phyloP scores from a whole-genome alignment of 495 filamentous ascomycete species.

The Pyronema omphalodes region DNA sequence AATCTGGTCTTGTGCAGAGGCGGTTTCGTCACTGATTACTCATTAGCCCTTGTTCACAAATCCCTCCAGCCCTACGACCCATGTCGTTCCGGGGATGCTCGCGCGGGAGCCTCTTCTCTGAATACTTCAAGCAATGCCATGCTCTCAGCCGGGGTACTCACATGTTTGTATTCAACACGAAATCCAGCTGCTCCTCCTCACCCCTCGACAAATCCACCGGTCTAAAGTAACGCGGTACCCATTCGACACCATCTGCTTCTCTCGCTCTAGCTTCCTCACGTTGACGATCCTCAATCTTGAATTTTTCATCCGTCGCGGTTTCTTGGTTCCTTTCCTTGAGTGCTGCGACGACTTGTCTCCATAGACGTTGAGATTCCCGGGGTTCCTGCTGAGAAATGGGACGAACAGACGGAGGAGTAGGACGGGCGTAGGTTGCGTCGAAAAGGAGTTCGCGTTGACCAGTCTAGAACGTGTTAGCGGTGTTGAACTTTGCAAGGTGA shows the following conservation, averaged over 20 bases:
- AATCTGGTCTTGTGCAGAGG: slow-evolving; percentile 51
- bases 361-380: slow-evolving; percentile 75
- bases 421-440: slow-evolving; percentile 58
- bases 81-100: not conserved
- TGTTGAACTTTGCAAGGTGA: too few relatives aligned
- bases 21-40: slow-evolving; percentile 35
- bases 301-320: slow-evolving; percentile 84
- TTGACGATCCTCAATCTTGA: slow-evolving; percentile 79
- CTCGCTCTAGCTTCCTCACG: slow-evolving; percentile 72
- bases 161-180: slow-evolving; percentile 83
- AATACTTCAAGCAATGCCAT: not conserved
- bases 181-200: slow-evolving; percentile 69
- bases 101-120: not conserved
- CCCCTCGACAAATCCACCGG: slow-evolving; percentile 56
- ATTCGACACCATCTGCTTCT: slow-evolving; percentile 64
- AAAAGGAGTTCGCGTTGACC: slow-evolving; percentile 79
- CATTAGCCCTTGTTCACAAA: not conserved
- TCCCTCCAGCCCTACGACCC: not conserved
- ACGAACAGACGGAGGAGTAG: slow-evolving; percentile 54
- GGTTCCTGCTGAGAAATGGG: slow-evolving; percentile 76
- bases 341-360: slow-evolving; percentile 60
- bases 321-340: slow-evolving; percentile 73
- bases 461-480: slow-evolving; percentile 36
- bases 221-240: slow-evolving; percentile 75
- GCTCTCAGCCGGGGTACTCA: slow-evolving; percentile 29